These are phyloP conservation scores for Hippophae gyantsensis DNA, from an alignment of 306 rosid species.

Conservation along the genomic window DNA sequence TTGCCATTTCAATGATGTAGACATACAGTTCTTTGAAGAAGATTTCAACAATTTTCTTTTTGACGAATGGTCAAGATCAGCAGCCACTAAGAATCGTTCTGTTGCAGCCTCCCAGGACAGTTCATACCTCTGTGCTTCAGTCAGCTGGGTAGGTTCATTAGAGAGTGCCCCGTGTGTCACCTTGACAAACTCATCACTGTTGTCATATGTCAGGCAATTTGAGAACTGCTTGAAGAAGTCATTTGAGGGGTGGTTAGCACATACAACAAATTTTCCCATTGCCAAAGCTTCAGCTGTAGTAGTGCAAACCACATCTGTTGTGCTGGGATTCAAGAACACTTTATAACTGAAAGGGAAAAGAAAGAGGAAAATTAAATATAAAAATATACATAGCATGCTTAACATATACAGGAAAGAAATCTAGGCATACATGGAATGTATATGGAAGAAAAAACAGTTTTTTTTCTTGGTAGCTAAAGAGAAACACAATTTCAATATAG, in stretches of 20 bases:
- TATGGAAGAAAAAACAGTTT: too few species aligned
- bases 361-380: constrained; percentile 5
- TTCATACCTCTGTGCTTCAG: constrained; percentile 48
- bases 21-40: constrained; percentile 38
- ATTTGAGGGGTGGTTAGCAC: constrained; percentile 83
- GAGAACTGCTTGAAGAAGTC: constrained; percentile 96
- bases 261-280: constrained; percentile 78
- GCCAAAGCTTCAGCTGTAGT: constrained; percentile 99
- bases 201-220: constrained; percentile 56
- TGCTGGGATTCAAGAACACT: constrained; percentile 91
- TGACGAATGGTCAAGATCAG: constrained; percentile 38
- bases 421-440: too few species aligned
- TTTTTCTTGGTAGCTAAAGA: too few species aligned
- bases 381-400: constrained; percentile 2
- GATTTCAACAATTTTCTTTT: constrained; percentile 20
- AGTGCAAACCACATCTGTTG: constrained; percentile 92
- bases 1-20: constrained; percentile 37
- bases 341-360: constrained; percentile 52
- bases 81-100: constrained; percentile 54
- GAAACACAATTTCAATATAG: too few species aligned
- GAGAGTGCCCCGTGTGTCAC: constrained; percentile 46
- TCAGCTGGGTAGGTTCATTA: constrained; percentile 55
- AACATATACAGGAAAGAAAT: too few species aligned
- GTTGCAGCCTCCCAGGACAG: constrained; percentile 95
- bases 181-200: constrained; percentile 44